Base-by-base conservation (phyloP, 169 alveolate genomes). In the Toxoplasma gondii region DNA sequence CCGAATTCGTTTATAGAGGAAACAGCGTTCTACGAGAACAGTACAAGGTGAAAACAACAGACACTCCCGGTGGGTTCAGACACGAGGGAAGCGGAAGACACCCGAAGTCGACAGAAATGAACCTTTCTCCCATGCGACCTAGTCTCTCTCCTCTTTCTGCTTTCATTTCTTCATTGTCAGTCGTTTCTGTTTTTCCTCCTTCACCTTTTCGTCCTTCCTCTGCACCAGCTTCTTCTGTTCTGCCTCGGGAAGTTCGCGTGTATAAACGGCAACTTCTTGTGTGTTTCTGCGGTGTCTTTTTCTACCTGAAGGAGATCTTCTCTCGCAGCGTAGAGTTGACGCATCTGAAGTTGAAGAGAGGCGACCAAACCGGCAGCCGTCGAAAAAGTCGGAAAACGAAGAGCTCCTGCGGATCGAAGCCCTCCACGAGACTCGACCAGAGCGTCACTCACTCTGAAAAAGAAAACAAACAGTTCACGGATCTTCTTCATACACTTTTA, bases 381-480 rank as follows among this genome's bases (percentile, higher is more conserved):
- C 44, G 91, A 81, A 82, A 92, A 87, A 45, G 45, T 70, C 24
- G 83, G 92, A 67, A 82, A 80, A 53, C 83, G 83, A 69, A 83
- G 67, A 34, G 94, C 91, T 36, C 70, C 94, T 34, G 78, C 84
- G 53, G 34, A 43, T 82, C 69, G 90, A 38, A 54, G 24, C 54
- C 91, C 82, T 4, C 94, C 83, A 45, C 94, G 91, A 34, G 31
- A 24, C 38, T 53, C 87, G 43, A 41, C 58, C 45, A 92, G 70
- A 43, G 86, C 91, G 45, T 92, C 94, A 16, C 94, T 54, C 88
- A 91, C 88, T 45, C 94, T 91, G 94, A 29, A 70, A 5, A 34
- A 53, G 12, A 54, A 24, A 31, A 29, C 58, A 24, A 17, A 10
- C 29, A 27, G 82, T 24, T 17, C 70, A 58, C 70, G 16, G 70